A percentile compares a stretch with the other conserved stretches of the same genome.
Evolutionary conservation across 305 asterid species (phyloP).

Genomic region (Plantago coronopus): DNA sequence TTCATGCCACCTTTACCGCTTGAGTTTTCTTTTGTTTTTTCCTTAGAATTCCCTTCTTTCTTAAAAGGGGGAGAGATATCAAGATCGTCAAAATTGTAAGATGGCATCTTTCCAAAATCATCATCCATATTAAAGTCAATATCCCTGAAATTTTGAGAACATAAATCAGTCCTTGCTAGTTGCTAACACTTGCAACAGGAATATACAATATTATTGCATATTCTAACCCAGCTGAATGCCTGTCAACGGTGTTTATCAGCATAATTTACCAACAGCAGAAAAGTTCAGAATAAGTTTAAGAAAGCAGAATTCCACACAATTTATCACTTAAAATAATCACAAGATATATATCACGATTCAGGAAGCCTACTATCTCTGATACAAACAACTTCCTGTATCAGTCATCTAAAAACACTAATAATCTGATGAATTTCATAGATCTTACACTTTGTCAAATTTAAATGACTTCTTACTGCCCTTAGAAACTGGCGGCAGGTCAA

Average conservation of each 20-base stretch:
- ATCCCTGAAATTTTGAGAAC: constrained; percentile 54
- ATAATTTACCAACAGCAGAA: constrained; percentile 17
- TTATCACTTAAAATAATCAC: constrained; percentile 20
- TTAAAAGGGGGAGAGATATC: constrained; percentile 62
- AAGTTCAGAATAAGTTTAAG: constrained; percentile 12
- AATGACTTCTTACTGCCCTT: constrained; percentile 66
- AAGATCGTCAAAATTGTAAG: constrained; percentile 50
- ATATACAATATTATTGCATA: not conserved
- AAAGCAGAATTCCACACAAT: constrained; percentile 12
- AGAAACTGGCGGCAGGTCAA: constrained; percentile 61
- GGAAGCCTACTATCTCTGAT: constrained; percentile 16
- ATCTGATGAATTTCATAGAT: constrained; percentile 24
- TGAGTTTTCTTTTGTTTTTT: too few species aligned
- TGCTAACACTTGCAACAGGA: not conserved
- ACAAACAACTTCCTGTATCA: constrained; percentile 14
- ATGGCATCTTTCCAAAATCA: constrained; percentile 69
- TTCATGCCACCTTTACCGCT: too few species aligned
- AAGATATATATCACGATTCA: constrained; percentile 16
- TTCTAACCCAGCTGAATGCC: constrained; percentile 9
- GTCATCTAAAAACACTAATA: constrained; percentile 19
- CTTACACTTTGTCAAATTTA: constrained; percentile 57
- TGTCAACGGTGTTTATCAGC: constrained; percentile 7
- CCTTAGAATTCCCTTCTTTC: constrained; percentile 27
- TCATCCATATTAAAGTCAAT: constrained; percentile 72
- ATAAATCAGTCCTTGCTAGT: constrained; percentile 20